These are phyloP conservation scores for Cytospora piceae DNA, from an alignment of 2,329 filamentous ascomycete genomes.

Conservation along the genomic window DNA sequence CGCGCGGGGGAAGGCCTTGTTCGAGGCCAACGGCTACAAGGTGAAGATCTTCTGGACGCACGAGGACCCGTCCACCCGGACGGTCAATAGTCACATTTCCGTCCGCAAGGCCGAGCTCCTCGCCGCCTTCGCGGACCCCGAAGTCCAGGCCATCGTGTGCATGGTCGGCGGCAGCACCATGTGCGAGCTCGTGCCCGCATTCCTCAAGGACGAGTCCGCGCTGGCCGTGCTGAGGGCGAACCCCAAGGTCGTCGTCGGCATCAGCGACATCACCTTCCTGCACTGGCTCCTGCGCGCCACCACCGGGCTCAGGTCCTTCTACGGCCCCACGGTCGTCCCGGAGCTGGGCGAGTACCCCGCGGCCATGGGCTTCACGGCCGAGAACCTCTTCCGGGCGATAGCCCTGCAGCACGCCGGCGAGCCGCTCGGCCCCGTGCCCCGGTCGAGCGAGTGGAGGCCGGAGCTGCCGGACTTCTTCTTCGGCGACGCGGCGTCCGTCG, in stretches of 20 bases:
- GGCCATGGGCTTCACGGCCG: constrained; percentile 38
- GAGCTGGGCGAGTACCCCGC: constrained; percentile 42
- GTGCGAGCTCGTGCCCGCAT: constrained; percentile 45
- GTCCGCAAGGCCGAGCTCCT: constrained; percentile 45
- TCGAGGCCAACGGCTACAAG: constrained; percentile 41
- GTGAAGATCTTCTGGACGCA: constrained; percentile 41
- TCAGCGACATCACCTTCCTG: constrained; percentile 47
- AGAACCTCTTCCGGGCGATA: constrained; percentile 41
- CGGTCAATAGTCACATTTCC: constrained; percentile 40
- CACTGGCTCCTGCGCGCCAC: constrained; percentile 47
- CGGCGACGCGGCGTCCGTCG: constrained; percentile 31
- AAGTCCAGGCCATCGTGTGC: constrained; percentile 44
- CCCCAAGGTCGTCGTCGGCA: constrained; percentile 49
- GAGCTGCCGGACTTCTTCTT: constrained; percentile 33
- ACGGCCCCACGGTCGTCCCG: constrained; percentile 45
- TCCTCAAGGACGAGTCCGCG: constrained; percentile 43
- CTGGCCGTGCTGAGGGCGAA: constrained; percentile 40
- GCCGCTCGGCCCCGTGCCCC: constrained; percentile 40
- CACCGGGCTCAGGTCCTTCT: constrained; percentile 48
- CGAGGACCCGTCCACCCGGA: constrained; percentile 31
- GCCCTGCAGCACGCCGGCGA: constrained; percentile 10
- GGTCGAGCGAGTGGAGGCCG: constrained; percentile 38
- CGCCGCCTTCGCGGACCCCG: constrained; percentile 43
- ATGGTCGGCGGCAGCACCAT: constrained; percentile 45
- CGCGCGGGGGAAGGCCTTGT: constrained; percentile 37